Evolutionary conservation across 148 eudicot genomes (phyloP).

Genomic region (Vaccinium macrocarpon): DNA sequence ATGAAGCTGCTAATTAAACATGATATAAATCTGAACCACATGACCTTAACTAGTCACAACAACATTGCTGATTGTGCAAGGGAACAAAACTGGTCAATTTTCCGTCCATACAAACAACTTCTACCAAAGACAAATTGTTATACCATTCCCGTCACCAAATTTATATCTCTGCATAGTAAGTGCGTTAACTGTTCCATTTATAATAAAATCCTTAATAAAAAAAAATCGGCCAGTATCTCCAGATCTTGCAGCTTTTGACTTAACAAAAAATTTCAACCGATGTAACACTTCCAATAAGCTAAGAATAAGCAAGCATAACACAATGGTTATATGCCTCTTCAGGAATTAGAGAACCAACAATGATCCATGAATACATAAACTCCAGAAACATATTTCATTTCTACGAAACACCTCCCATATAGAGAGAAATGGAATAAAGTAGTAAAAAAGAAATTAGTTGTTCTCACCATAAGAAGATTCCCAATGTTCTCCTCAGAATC

Average conservation of each 20-base stretch:
- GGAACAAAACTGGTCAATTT: background rate
- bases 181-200: background rate
- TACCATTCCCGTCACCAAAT: background rate
- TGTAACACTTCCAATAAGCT: background rate
- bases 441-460: background rate
- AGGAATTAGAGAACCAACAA: background rate
- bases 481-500: slow-evolving; percentile 80
- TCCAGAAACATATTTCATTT: background rate
- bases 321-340: background rate
- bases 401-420: background rate
- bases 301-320: background rate
- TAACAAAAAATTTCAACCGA: background rate
- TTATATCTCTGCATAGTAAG: background rate
- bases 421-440: background rate
- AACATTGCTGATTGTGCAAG: background rate
- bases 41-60: background rate
- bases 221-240: slow-evolving; percentile 2
- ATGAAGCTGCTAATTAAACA: background rate
- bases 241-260: background rate
- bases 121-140: background rate
- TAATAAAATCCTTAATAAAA: no score
- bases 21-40: background rate
- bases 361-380: background rate
- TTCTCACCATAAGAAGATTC: slow-evolving; percentile 86
- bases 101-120: background rate